Evolutionary conservation across 257 asterid genomes (phyloP).

Genomic region (Rehmannia glutinosa): DNA sequence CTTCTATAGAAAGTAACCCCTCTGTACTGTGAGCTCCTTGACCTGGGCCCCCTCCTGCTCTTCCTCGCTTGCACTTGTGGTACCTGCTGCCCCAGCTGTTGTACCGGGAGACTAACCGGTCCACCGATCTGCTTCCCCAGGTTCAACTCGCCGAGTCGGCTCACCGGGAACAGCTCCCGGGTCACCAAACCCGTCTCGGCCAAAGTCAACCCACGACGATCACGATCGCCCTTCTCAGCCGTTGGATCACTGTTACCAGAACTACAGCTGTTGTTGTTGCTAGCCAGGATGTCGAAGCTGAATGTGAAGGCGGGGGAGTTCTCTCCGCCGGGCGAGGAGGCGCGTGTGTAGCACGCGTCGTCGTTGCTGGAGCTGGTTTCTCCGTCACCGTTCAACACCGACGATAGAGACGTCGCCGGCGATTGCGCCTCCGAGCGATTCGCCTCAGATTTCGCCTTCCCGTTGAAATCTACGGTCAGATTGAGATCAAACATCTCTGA

Average conservation of each 20-base stretch:
- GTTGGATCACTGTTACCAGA: too few relatives aligned
- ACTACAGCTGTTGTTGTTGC: neutral
- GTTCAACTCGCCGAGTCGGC: slow-evolving; percentile 27
- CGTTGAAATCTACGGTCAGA: slow-evolving; percentile 32
- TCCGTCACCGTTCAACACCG: slow-evolving; percentile 39
- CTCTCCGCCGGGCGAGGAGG: too few relatives aligned
- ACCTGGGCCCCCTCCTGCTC: slow-evolving; percentile 62
- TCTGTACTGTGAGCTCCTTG: slow-evolving; percentile 57
- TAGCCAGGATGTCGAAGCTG: slow-evolving; percentile 42
- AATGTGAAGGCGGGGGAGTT: slow-evolving; percentile 29
- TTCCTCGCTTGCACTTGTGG: slow-evolving; percentile 38
- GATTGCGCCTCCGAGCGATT: slow-evolving; percentile 21
- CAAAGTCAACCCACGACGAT: slow-evolving; percentile 7
- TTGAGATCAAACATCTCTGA: slow-evolving; percentile 81
- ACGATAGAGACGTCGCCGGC: slow-evolving; percentile 44
- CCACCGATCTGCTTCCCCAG: slow-evolving; percentile 16
- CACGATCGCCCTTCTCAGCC: slow-evolving; percentile 7
- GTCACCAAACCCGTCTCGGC: slow-evolving; percentile 38
- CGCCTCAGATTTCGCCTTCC: slow-evolving; percentile 13
- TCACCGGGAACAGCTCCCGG: slow-evolving; percentile 55
- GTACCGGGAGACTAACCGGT: slow-evolving; percentile 19
- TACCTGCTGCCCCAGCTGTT: slow-evolving; percentile 26
- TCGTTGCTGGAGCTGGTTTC: slow-evolving; percentile 50
- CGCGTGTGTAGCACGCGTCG: slow-evolving; percentile 43
- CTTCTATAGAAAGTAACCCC: slow-evolving; percentile 68